phyloP scores from a whole-genome alignment of 1,139 yeast species.

The Pneumocystis murina region DNA sequence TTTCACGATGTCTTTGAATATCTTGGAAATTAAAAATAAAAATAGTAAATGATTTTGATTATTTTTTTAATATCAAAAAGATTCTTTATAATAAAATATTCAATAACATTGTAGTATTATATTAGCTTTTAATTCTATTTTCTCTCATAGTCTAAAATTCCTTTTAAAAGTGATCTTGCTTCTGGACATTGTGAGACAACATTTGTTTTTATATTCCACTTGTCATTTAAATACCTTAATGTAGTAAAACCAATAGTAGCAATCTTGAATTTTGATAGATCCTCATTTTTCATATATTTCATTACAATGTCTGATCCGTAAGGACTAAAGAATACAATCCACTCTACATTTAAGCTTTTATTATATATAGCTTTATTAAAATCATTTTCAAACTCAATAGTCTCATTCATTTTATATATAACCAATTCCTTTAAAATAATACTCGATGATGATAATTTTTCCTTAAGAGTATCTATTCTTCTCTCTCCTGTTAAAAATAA shows the following conservation, averaged over 20 bases:
- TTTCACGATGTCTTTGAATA: too few relatives aligned
- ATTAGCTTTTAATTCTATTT: not conserved
- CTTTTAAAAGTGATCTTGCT: not conserved
- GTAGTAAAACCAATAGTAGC: constrained; percentile 96
- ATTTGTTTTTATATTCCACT: constrained; percentile 38
- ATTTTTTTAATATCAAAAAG: not conserved
- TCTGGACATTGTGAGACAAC: constrained; percentile 42
- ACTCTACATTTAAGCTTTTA: constrained; percentile 21
- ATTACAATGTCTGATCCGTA: constrained; percentile 64
- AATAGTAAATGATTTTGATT: not conserved
- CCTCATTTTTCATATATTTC: constrained; percentile 24
- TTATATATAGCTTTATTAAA: constrained; percentile 16
- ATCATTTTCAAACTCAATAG: constrained; percentile 30
- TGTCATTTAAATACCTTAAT: constrained; percentile 37
- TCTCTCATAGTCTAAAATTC: constrained; percentile 2
- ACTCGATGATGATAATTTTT: constrained; percentile 34
- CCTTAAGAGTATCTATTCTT: constrained; percentile 69
- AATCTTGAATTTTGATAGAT: constrained; percentile 24
- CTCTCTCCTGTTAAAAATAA: constrained; percentile 78
- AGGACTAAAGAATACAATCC: constrained; percentile 84
- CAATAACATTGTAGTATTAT: not conserved
- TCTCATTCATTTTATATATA: constrained; percentile 50
- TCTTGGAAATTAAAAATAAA: too few relatives aligned
- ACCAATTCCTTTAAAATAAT: constrained; percentile 46
- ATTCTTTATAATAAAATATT: not conserved